These are phyloP conservation scores for Lecanicillium sp. DNA, from an alignment of 2,329 filamentous ascomycete species.

Conservation along the genomic window DNA sequence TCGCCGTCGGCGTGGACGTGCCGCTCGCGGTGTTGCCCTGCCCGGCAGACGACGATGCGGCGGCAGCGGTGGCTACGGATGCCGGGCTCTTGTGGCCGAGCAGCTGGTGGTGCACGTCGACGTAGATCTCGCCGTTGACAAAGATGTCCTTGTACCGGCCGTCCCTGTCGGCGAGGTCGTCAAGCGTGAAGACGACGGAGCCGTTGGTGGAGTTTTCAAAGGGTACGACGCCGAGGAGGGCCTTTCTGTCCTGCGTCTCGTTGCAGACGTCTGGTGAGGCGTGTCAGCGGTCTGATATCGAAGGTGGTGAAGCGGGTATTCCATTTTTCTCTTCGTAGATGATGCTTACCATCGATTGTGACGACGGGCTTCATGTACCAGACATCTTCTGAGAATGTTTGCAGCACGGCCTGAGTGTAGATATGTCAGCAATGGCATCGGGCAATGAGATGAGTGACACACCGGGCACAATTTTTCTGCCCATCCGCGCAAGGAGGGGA, in stretches of 20 bases:
- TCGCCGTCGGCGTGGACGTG: constrained; percentile 44
- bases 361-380: constrained; percentile 45
- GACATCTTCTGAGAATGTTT: constrained; percentile 41
- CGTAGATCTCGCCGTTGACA: constrained; percentile 78
- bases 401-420: constrained; percentile 35
- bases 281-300: not conserved
- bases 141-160: constrained; percentile 59
- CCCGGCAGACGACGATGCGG: not conserved
- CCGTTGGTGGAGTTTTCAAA: constrained; percentile 97
- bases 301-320: constrained; percentile 7
- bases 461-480: no score
- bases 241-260: constrained; percentile 61
- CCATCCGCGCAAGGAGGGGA: no score
- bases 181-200: constrained; percentile 81
- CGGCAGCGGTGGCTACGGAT: constrained; percentile 22
- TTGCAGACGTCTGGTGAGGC: constrained; percentile 64
- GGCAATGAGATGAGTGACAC: no score
- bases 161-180: constrained; percentile 74
- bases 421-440: constrained; percentile 3
- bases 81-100: constrained; percentile 46
- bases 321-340: no score
- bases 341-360: constrained; percentile 43
- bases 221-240: constrained; percentile 74
- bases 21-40: constrained; percentile 31
- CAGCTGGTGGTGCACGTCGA: constrained; percentile 84